Evolutionary conservation across 805 yeast species (phyloP).

Genomic region (Schizosaccharomyces cryophilus): DNA sequence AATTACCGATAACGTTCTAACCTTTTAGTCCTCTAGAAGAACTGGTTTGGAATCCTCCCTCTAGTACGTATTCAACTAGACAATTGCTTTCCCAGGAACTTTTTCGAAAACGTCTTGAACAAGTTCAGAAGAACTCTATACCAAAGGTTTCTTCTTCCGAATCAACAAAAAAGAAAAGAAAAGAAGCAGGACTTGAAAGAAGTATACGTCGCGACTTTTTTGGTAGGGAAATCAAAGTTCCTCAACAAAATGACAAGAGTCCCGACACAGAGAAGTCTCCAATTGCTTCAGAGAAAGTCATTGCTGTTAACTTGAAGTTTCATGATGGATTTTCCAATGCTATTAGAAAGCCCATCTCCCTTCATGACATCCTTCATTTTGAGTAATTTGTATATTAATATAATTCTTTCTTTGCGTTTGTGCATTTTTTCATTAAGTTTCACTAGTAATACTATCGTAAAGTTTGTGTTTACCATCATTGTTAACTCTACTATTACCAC

Average conservation of each 20-base stretch:
- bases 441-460: not conserved
- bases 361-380: not conserved
- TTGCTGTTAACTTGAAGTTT: slow-evolving; percentile 48
- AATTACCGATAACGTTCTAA: not conserved
- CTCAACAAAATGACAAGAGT: not conserved
- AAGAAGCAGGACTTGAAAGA: not conserved
- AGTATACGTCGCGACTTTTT: slow-evolving; percentile 1
- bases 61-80: slow-evolving; percentile 6
- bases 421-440: not conserved
- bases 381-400: not conserved
- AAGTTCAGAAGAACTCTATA: not conserved
- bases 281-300: slow-evolving; percentile 10
- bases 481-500: no score
- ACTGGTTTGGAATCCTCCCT: slow-evolving; percentile 4
- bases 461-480: no score
- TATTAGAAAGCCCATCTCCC: slow-evolving; percentile 44
- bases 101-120: not conserved
- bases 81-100: not conserved
- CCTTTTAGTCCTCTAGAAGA: not conserved
- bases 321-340: slow-evolving; percentile 80
- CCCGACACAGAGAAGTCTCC: not conserved
- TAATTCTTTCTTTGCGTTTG: not conserved
- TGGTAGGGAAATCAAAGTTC: not conserved
- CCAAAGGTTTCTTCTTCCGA: not conserved
- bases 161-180: not conserved